phyloP scores from a whole-genome alignment of 176 grass and related monocot genomes.

The Secale cereale region DNA sequence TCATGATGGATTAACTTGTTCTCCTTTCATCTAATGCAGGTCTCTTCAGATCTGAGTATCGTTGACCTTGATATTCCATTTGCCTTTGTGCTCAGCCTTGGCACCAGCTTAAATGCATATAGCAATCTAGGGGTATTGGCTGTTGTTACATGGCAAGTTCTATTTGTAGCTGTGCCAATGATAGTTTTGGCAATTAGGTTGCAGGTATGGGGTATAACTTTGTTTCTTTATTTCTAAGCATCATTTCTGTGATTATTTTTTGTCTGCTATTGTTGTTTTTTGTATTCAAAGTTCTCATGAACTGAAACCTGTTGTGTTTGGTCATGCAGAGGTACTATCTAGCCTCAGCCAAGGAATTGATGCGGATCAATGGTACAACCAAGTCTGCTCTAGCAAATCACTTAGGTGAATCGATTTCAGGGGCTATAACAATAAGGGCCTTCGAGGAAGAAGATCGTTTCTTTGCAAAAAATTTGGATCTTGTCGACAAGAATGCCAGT shows the following conservation, averaged over 20 bases:
- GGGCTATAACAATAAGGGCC: constrained; percentile 77
- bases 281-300: neutral
- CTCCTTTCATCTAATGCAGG: constrained; percentile 38
- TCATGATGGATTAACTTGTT: neutral
- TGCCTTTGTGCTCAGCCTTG: constrained; percentile 39
- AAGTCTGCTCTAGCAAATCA: constrained; percentile 88
- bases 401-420: constrained; percentile 83
- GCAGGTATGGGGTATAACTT: constrained; percentile 50
- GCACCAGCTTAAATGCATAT: constrained; percentile 61
- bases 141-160: constrained; percentile 87
- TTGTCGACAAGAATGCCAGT: constrained; percentile 84
- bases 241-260: neutral
- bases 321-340: constrained; percentile 78
- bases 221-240: neutral
- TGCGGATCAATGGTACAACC: constrained; percentile 82
- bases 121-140: constrained; percentile 78
- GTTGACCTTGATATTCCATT: constrained; percentile 94
- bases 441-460: constrained; percentile 81
- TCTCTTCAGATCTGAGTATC: constrained; percentile 78
- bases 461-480: constrained; percentile 65
- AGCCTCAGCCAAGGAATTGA: constrained; percentile 64
- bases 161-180: constrained; percentile 70
- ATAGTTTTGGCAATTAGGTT: constrained; percentile 58
- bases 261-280: too few species aligned
- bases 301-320: constrained; percentile 15